Conservation (phyloP, 2,329 filamentous ascomycete genomes). For the Paramyrothecium roridum region DNA sequence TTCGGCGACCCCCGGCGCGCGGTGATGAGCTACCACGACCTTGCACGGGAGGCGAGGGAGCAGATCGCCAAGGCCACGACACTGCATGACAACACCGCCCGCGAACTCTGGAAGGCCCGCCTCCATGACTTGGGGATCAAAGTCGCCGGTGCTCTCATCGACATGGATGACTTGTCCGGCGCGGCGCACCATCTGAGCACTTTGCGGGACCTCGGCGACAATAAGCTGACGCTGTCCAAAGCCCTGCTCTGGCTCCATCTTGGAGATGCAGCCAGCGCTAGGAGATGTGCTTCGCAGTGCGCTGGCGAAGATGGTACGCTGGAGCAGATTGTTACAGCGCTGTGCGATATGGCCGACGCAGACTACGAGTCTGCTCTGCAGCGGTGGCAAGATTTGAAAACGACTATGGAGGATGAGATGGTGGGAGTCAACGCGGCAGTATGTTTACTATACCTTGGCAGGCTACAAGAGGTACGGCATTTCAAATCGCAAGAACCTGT, state of each 20-base stretch:
- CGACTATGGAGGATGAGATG: slow-evolving; percentile 58
- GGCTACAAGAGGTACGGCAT: slow-evolving; percentile 62
- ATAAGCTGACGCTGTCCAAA: slow-evolving; percentile 43
- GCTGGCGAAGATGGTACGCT: slow-evolving; percentile 25
- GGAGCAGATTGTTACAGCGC: slow-evolving; percentile 56
- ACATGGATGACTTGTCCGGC: slow-evolving; percentile 84
- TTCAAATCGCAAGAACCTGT: not conserved
- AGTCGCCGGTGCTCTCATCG: slow-evolving; percentile 65
- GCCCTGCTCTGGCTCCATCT: slow-evolving; percentile 74
- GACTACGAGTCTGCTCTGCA: slow-evolving; percentile 62
- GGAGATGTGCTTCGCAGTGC: slow-evolving; percentile 42
- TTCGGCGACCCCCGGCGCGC: slow-evolving; percentile 81
- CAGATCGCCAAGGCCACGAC: slow-evolving; percentile 47
- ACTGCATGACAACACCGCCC: slow-evolving; percentile 48
- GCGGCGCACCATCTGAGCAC: slow-evolving; percentile 70
- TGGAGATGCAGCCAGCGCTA: slow-evolving; percentile 71
- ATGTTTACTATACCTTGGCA: slow-evolving; percentile 77
- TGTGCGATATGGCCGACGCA: slow-evolving; percentile 77
- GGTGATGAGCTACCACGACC: slow-evolving; percentile 87
- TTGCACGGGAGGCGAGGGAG: slow-evolving; percentile 72
- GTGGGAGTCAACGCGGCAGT: slow-evolving; percentile 80
- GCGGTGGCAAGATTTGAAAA: slow-evolving; percentile 54
- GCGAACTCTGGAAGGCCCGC: slow-evolving; percentile 66
- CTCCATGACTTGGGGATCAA: slow-evolving; percentile 72
- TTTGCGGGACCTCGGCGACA: slow-evolving; percentile 40